phyloP scores from a whole-genome alignment of 2,329 filamentous ascomycete species.

The Rutstroemia sydowiana region DNA sequence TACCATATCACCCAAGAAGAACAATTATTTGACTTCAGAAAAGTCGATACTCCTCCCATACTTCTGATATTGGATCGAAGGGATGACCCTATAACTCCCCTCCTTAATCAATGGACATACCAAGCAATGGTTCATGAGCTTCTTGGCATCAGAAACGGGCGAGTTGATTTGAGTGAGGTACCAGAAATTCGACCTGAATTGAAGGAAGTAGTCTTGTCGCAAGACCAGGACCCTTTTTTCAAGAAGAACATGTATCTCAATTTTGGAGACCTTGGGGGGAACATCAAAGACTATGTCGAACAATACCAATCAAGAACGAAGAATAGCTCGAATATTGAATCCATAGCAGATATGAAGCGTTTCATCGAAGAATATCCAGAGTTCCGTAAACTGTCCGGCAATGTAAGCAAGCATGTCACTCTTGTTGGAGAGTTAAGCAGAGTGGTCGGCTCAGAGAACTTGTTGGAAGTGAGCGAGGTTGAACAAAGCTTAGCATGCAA shows the following conservation, averaged over 20 bases:
- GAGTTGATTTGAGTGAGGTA: conserved; percentile 78
- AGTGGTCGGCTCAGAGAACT: conserved; percentile 73
- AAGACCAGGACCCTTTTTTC: conserved; percentile 98
- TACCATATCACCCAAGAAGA: conserved; percentile 95
- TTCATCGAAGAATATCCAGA: conserved; percentile 99
- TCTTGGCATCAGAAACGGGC: conserved; percentile 88
- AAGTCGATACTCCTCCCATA: conserved; percentile 89
- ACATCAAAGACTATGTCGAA: conserved; percentile 97
- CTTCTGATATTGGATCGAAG: conserved; percentile 83
- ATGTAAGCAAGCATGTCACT: conserved; percentile 97
- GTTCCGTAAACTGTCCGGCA: conserved; percentile 92
- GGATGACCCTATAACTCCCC: conserved; percentile 88
- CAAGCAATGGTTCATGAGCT: conserved; percentile 99
- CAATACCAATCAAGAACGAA: conserved; percentile 98
- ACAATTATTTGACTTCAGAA: conserved; percentile 91
- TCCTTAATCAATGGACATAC: conserved; percentile 97
- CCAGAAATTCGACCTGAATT: conserved; percentile 80
- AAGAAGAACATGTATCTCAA: conserved; percentile 99
- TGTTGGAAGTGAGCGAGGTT: conserved; percentile 94
- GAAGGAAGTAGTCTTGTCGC: conserved; percentile 88
- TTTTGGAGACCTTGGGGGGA: conserved; percentile 89
- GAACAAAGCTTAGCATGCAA: conserved; percentile 97
- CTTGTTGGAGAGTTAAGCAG: conserved; percentile 89
- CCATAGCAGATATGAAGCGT: conserved; percentile 96
- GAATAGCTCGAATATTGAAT: conserved; percentile 91